Base-by-base conservation (phyloP, 257 asterid species). In the Ophiorrhiza pumila region DNA sequence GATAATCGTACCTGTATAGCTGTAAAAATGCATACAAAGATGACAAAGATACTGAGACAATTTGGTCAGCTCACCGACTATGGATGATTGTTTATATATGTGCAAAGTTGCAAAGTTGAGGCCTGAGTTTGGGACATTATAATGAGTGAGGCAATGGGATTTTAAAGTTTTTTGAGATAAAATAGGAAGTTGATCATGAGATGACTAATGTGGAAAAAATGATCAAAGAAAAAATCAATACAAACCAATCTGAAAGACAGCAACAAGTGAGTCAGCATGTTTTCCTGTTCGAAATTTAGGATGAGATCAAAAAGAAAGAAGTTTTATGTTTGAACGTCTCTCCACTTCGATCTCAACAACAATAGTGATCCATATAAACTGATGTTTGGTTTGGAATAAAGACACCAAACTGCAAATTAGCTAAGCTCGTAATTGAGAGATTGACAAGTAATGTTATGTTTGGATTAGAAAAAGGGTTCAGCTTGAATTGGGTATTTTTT, bases 311-410 rank as follows among this genome's bases (percentile, higher is more conserved):
- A 17, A 68, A 49, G 4, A 10, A 3, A 32, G 37, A 11, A 49
- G 53, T 18, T 10, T 56, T 13, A 32, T 13, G 5, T 14, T 68
- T 68, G 49, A n/a, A 69, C 63, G 49, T 50, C 49, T 69, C 73
- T 34, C n/a, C n/a, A 34, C 34, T 29, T 14, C 39, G 35, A 0
- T 12, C 58, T 20, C 20, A 10, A 0, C 27, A 0, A 15, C 1
- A 52, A 52, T 22, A 22, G 12, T 20, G 1, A n/a, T n/a, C n/a
- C n/a, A n/a, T n/a, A n/a, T n/a, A n/a, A n/a, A n/a, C n/a, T n/a
- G n/a, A n/a, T n/a, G n/a, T n/a, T n/a, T n/a, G n/a, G n/a, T n/a
- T n/a, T n/a, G n/a, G n/a, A n/a, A n/a, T n/a, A n/a, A n/a, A n/a
- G n/a, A n/a, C n/a, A n/a, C n/a, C n/a, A n/a, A n/a, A n/a, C n/a